These are phyloP conservation scores for Terana coerulea DNA, from an alignment of 768 basidiomycete species.

Conservation along the genomic window DNA sequence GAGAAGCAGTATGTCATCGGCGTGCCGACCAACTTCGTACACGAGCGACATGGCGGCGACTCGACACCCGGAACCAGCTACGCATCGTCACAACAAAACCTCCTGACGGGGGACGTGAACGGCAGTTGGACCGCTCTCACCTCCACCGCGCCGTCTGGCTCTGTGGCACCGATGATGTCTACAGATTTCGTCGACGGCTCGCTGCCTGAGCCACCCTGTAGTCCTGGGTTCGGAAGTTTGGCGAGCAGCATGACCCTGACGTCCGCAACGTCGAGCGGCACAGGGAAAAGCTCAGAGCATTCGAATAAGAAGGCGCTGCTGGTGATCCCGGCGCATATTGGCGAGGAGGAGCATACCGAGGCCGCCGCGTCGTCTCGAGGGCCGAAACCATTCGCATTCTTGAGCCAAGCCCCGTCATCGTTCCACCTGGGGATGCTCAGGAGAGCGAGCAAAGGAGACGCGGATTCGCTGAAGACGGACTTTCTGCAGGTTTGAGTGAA, in stretches of 20 bases:
- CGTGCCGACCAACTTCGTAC: not conserved
- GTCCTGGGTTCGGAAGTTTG: not conserved
- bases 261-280: slow-evolving; percentile 2
- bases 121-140: not conserved
- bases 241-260: not conserved
- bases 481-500: slow-evolving; percentile 22
- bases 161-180: not conserved
- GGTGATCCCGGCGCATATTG: not conserved
- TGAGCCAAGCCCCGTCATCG: slow-evolving; percentile 13
- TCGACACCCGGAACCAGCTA: slow-evolving; percentile 5
- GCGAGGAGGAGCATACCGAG: not conserved
- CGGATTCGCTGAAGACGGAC: slow-evolving; percentile 24
- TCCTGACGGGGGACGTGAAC: not conserved
- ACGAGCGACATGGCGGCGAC: not conserved
- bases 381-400: slow-evolving; percentile 13
- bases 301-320: not conserved
- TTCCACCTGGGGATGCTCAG: slow-evolving; percentile 4
- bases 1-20: not conserved
- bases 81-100: not conserved
- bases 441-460: slow-evolving; percentile 18
- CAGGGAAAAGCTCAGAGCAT: not conserved
- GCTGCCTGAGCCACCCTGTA: not conserved
- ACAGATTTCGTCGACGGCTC: not conserved
- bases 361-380: slow-evolving; percentile 1
- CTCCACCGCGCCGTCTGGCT: not conserved